Evolutionary conservation across 495 filamentous ascomycete genomes (phyloP), one percentile per base, ranked within the genome.

Genomic region (Pyrenopolyporus hunteri): DNA sequence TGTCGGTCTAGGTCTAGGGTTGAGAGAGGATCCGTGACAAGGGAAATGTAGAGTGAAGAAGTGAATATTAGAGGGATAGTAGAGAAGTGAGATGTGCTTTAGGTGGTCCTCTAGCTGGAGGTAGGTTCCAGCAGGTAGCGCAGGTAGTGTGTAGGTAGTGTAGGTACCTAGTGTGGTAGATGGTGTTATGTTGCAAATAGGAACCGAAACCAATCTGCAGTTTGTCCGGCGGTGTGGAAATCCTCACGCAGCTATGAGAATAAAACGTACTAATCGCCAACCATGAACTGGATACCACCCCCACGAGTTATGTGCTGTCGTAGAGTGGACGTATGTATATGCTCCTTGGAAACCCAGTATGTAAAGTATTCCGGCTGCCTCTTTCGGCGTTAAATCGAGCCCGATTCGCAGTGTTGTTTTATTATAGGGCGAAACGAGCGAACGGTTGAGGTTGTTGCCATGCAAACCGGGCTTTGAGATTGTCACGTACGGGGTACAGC

Each of bases 201-300:
- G 37, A 47, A 52, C 25, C 9, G 40, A 40, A 53, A 28, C 42
- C 42, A 57, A 51, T 59, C 59, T 59, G 49, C 45, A 59, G 19
- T 28, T 44, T 32, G 6, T 51, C 45, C 46, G 42, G 57, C 51
- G 57, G 63, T 66, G 57, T 61, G 52, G 14, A 31, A 45, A 39
- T 20, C 28, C 36, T 51, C 19, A 35, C 36, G 13, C 35, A 47
- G 43, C 25, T 49, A 40, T 53, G 23, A 37, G 35, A 45, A 26
- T 14, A 23, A n/a, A 47, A 48, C 13, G 46, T 31, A 48, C 19
- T 40, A 57, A 45, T 53, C 53, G 17, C 42, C 32, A 36, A 32
- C 50, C 47, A 31, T 51, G 22, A 55, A 53, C 37, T 20, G 10
- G n/a, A 35, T 43, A 48, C 26, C 33, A 42, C n/a, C n/a, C n/a